Conservation (phyloP, 2,329 filamentous ascomycete genomes). For the Leptographium galeiforme region DNA sequence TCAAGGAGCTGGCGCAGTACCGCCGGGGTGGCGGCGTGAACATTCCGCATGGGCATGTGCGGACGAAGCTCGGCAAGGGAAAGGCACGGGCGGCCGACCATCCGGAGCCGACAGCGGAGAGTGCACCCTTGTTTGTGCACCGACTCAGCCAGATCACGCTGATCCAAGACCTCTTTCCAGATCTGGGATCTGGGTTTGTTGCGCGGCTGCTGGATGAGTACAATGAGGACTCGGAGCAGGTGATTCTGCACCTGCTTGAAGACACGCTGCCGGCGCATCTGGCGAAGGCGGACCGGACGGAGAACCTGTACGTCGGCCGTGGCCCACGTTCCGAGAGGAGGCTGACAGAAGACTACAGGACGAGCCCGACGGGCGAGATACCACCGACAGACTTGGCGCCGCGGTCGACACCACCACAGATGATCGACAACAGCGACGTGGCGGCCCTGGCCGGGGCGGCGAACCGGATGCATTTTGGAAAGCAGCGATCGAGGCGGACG, state of each 20-base stretch:
- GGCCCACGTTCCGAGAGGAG: too few relatives aligned
- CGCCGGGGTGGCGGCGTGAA: constrained; percentile 32
- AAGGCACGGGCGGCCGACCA: constrained; percentile 34
- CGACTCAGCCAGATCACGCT: constrained; percentile 74
- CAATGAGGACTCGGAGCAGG: constrained; percentile 59
- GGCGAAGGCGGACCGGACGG: constrained; percentile 45
- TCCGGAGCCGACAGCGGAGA: constrained; percentile 18
- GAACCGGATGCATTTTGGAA: constrained; percentile 66
- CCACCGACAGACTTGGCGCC: too few relatives aligned
- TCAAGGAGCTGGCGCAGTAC: constrained; percentile 47
- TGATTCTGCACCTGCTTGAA: constrained; percentile 71
- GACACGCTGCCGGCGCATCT: constrained; percentile 60
- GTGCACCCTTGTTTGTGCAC: constrained; percentile 54
- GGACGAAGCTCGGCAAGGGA: constrained; percentile 48
- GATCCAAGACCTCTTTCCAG: constrained; percentile 86
- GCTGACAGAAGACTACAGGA: not conserved
- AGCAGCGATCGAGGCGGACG: constrained; percentile 46
- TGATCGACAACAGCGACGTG: constrained; percentile 34
- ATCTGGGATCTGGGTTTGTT: constrained; percentile 73
- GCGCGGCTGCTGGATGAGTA: constrained; percentile 70
- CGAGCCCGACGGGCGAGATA: too few relatives aligned
- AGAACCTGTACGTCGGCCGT: constrained; percentile 37
- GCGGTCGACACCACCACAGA: too few relatives aligned
- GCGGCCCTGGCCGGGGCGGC: constrained; percentile 55
- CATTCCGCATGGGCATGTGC: constrained; percentile 31